Evolutionary conservation across 2,329 filamentous ascomycete genomes (phyloP).

Genomic region (Hyphodiscus sp.): DNA sequence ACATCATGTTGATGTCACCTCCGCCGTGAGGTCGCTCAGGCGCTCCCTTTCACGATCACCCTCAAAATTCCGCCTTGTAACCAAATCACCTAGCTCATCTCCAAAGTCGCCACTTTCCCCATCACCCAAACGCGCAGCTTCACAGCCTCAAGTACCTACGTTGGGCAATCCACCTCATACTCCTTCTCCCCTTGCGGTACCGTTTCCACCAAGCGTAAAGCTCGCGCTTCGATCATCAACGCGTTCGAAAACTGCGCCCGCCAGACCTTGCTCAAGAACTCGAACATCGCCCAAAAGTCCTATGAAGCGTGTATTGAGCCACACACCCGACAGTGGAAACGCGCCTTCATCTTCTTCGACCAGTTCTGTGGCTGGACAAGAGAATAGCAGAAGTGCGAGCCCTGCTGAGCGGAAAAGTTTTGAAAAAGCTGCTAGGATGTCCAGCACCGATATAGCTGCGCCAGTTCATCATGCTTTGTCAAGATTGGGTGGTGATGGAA

Average conservation of each 20-base stretch:
- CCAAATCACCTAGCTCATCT: slow-evolving; percentile 36
- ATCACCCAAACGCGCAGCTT: slow-evolving; percentile 36
- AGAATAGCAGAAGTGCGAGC: slow-evolving; percentile 36
- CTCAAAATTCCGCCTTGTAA: slow-evolving; percentile 72
- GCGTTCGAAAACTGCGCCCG: slow-evolving; percentile 50
- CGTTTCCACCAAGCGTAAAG: slow-evolving; percentile 60
- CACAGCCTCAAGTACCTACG: slow-evolving; percentile 42
- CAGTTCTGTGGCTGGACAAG: slow-evolving; percentile 31
- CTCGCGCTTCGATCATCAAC: slow-evolving; percentile 59
- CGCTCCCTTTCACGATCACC: slow-evolving; percentile 91
- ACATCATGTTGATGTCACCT: slow-evolving; percentile 75
- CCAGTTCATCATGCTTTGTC: slow-evolving; percentile 45
- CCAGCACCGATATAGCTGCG: slow-evolving; percentile 47
- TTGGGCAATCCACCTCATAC: slow-evolving; percentile 32
- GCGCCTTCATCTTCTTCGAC: slow-evolving; percentile 37
- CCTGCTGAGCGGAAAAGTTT: slow-evolving; percentile 38
- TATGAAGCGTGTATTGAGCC: slow-evolving; percentile 66
- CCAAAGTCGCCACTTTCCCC: slow-evolving; percentile 50
- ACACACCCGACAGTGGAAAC: slow-evolving; percentile 64
- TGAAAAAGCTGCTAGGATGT: slow-evolving; percentile 45
- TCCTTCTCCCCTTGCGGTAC: slow-evolving; percentile 52
- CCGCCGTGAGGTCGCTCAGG: slow-evolving; percentile 74
- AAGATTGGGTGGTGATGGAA: slow-evolving; percentile 42
- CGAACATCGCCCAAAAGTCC: slow-evolving; percentile 77
- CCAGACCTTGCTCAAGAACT: slow-evolving; percentile 50